These are phyloP conservation scores for Capillidium heterosporum DNA, from an alignment of 371 early-diverging fungal genomes.

Conservation along the genomic window DNA sequence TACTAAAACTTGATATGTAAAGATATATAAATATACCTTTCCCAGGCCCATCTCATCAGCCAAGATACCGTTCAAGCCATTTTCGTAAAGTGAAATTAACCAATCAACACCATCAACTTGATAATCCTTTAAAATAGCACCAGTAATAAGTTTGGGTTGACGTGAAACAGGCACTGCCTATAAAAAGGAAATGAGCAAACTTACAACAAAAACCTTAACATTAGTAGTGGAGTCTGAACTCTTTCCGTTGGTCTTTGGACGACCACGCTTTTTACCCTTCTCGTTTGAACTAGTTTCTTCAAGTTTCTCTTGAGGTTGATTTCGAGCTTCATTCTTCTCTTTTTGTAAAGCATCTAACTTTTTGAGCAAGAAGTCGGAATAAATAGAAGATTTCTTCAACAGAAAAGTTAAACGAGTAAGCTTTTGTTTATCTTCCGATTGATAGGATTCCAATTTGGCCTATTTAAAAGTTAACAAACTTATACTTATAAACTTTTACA, in stretches of 20 bases:
- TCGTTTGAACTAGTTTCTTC: background rate
- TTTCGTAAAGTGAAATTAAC: conserved; percentile 92
- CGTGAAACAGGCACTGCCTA: conserved; percentile 23
- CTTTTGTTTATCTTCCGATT: conserved; percentile 39
- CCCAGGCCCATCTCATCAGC: conserved; percentile 98
- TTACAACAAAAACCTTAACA: conserved; percentile 4
- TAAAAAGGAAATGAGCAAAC: conserved; percentile 8
- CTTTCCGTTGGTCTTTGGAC: conserved; percentile 4
- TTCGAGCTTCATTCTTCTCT: conserved; percentile 23
- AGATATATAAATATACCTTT: conserved; percentile 27
- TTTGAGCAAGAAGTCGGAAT: conserved; percentile 55
- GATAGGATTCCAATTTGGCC: conserved; percentile 35
- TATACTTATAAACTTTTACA: background rate
- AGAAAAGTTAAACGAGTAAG: conserved; percentile 60
- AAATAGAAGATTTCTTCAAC: conserved; percentile 62
- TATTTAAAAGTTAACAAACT: conserved; percentile 7
- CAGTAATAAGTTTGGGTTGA: conserved; percentile 63
- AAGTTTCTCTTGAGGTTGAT: conserved; percentile 9
- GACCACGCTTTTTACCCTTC: background rate
- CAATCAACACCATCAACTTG: conserved; percentile 96
- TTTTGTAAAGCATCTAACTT: conserved; percentile 60
- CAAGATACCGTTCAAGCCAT: conserved; percentile 93
- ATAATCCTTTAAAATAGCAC: conserved; percentile 77
- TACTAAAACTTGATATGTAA: background rate
- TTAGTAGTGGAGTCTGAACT: background rate